phyloP scores from a whole-genome alignment of 345 rosid species.

The Lagerstroemia speciosa region DNA sequence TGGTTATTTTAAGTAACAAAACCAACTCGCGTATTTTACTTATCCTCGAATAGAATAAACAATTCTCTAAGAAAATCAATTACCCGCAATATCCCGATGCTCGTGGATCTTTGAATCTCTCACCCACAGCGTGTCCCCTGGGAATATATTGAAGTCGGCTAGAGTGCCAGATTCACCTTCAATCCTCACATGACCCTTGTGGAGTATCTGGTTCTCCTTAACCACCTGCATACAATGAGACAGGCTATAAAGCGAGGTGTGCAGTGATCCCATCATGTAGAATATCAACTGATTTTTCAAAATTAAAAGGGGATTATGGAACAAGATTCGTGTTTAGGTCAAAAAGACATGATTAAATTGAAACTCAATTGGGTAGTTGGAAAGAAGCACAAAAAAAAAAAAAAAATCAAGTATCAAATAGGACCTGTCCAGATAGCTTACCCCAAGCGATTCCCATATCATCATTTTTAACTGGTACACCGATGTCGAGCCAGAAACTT shows the following conservation, averaged over 20 bases:
- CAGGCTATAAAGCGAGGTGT: background rate
- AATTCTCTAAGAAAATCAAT: background rate
- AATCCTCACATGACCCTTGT: conserved; percentile 65
- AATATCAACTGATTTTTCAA: background rate
- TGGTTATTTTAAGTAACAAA: background rate
- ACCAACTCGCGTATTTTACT: background rate
- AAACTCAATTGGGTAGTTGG: background rate
- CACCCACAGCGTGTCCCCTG: conserved; percentile 96
- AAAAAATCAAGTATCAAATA: background rate
- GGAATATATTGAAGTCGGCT: conserved; percentile 90
- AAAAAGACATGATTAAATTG: background rate
- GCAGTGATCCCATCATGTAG: too few relatives aligned
- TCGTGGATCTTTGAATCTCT: conserved; percentile 90
- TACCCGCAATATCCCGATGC: conserved; percentile 97
- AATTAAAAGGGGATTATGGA: background rate
- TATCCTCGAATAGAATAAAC: background rate
- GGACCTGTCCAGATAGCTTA: conserved; percentile 23
- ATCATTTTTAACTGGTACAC: conserved; percentile 93
- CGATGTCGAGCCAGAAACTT: conserved; percentile 83
- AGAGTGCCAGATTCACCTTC: conserved; percentile 89
- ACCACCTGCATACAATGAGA: conserved; percentile 49
- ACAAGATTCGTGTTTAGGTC: background rate
- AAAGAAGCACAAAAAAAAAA: background rate
- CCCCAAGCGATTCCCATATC: conserved; percentile 99
- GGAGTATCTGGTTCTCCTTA: conserved; percentile 90